These are phyloP conservation scores for Priceomyces fermenticarens DNA, from an alignment of 805 yeast genomes.

Conservation along the genomic window DNA sequence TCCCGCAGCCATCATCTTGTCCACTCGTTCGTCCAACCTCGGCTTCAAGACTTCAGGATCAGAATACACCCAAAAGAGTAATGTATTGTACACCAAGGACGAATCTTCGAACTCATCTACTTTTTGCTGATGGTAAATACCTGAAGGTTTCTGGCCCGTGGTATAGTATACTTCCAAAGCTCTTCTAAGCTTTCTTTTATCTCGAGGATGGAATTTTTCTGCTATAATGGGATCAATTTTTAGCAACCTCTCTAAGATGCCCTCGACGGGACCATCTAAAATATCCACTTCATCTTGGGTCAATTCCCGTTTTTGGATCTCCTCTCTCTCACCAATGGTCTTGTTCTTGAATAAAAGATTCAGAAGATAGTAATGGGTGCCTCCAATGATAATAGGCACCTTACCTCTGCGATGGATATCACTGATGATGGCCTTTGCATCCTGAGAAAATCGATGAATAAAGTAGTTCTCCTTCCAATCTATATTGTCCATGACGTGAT, in stretches of 20 bases:
- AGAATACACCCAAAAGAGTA: constrained; percentile 82
- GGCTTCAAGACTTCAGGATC: constrained; percentile 53
- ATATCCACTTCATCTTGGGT: constrained; percentile 31
- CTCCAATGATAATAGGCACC: constrained; percentile 88
- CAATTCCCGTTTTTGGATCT: constrained; percentile 23
- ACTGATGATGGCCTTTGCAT: constrained; percentile 60
- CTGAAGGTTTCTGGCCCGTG: constrained; percentile 68
- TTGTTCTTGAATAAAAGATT: constrained; percentile 69
- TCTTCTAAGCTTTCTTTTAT: constrained; percentile 70
- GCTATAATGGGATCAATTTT: constrained; percentile 70
- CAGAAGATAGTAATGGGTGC: constrained; percentile 92
- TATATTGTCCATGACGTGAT: constrained; percentile 85
- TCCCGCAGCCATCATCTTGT: constrained; percentile 72
- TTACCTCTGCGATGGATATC: constrained; percentile 68
- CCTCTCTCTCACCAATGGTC: constrained; percentile 43
- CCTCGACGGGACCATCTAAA: constrained; percentile 54
- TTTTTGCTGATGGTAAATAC: constrained; percentile 62
- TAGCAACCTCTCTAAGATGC: constrained; percentile 46
- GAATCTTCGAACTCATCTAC: constrained; percentile 40
- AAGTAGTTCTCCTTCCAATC: constrained; percentile 78
- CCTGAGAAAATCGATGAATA: constrained; percentile 73
- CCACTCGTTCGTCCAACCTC: constrained; percentile 78
- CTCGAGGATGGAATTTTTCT: constrained; percentile 88
- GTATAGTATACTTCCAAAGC: constrained; percentile 76
- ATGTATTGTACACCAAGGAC: constrained; percentile 53